Base-by-base conservation (phyloP, 805 yeast genomes). In the Suhomyces xylopsoci region DNA sequence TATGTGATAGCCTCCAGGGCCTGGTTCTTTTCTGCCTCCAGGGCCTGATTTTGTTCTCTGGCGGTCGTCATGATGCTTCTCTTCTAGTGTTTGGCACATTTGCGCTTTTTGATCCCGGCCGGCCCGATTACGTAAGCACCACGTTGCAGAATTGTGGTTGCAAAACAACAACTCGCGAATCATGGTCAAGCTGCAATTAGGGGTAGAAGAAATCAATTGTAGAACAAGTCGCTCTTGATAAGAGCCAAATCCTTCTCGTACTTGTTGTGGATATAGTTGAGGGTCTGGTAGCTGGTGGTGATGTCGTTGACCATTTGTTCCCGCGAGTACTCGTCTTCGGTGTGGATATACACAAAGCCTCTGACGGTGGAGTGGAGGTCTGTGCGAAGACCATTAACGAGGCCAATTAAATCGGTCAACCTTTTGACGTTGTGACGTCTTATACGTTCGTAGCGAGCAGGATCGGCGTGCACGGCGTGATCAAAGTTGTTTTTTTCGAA, bases 221-320 rank as follows among this genome's bases (percentile, higher is more conserved):
- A 68, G 51, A 68, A 68, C 12, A 57, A 53, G 54, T 66, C 70
- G 15, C 58, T 52, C 25, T 60, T 53, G 22, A 65, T 55, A 36
- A 62, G 46, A 24, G 58, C 52, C 5, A 59, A 47, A 47, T 66
- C 68, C 26, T 57, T 57, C 7, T 58, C 65, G 45, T 65, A 51
- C 34, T 59, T 59, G 20, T 53, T 59, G 36, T 57, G 55, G 5
- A 68, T 30, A 50, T 58, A 55, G 51, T 61, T 61, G 34, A 68
- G 52, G 15, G 53, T 52, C 48, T 60, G 62, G 53, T 65, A 68
- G 17, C 60, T 58, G 10, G 65, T 66, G 20, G 69, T 63, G 30
- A 63, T 55, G 7, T 55, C 50, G 30, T 56, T 55, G 4, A 68
- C 62, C 24, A 67, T 20, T 2, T 61, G 64, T 30, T 60, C 65